phyloP scores from a whole-genome alignment of 495 filamentous ascomycete species.

The Aspergillus sclerotioniger region DNA sequence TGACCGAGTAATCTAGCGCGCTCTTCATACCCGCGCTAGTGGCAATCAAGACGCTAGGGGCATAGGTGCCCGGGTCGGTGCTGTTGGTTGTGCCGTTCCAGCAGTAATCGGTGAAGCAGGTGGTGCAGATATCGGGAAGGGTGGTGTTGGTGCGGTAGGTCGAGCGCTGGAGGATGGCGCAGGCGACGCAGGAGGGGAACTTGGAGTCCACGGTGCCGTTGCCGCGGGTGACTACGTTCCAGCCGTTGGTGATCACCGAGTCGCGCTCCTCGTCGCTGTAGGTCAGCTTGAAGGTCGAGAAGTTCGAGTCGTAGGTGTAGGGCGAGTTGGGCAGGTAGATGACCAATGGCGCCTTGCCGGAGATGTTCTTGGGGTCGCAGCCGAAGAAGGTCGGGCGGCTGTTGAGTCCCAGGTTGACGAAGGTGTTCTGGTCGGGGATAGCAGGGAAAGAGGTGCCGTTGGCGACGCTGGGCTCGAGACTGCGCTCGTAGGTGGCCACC shows the following conservation, averaged over 20 bases:
- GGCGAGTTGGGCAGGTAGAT: constrained; percentile 85
- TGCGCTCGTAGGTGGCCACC: constrained; percentile 78
- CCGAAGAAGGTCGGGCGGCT: constrained; percentile 86
- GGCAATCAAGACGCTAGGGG: constrained; percentile 13
- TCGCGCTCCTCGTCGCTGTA: constrained; percentile 66
- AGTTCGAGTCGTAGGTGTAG: constrained; percentile 68
- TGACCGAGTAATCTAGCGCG: not conserved
- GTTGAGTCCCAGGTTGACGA: constrained; percentile 83
- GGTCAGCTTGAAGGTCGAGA: constrained; percentile 62
- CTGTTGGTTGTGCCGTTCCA: constrained; percentile 72
- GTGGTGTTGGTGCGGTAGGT: constrained; percentile 58
- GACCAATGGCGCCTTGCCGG: constrained; percentile 56
- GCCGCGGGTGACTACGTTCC: constrained; percentile 73
- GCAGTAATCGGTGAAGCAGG: constrained; percentile 77
- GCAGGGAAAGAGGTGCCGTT: constrained; percentile 82
- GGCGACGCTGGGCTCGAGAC: constrained; percentile 51
- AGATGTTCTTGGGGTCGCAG: constrained; percentile 65
- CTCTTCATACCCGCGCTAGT: not conserved
- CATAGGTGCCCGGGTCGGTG: constrained; percentile 25
- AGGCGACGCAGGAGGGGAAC: constrained; percentile 79
- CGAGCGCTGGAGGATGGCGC: constrained; percentile 70
- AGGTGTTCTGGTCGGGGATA: constrained; percentile 77
- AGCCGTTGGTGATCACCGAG: constrained; percentile 75
- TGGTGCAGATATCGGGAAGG: constrained; percentile 60
- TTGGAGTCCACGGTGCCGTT: constrained; percentile 67